Evolutionary conservation across 2,329 filamentous ascomycete genomes (phyloP).

Genomic region (Aspergillus candidus): DNA sequence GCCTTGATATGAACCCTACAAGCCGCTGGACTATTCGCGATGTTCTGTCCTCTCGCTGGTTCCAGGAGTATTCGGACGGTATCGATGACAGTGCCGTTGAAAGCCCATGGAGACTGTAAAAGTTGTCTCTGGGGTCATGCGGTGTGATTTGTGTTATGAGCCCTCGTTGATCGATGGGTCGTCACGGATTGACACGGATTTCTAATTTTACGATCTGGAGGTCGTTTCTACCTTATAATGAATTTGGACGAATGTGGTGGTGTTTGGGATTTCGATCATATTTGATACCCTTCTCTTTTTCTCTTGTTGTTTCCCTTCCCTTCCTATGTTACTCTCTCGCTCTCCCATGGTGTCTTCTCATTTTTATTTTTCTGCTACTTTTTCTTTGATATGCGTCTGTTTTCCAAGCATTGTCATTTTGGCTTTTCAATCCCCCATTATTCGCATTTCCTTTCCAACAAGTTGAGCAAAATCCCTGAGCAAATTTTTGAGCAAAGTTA

Average conservation of each 20-base stretch:
- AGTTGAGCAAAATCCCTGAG: neutral
- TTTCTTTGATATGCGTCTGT: slow-evolving; percentile 6
- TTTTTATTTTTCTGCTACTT: neutral
- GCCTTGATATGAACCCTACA: slow-evolving; percentile 52
- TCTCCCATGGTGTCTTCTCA: neutral
- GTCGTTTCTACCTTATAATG: slow-evolving; percentile 15
- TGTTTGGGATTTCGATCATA: slow-evolving; percentile 18
- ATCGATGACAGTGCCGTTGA: slow-evolving; percentile 26
- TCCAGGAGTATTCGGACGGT: slow-evolving; percentile 38
- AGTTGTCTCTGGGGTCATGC: neutral
- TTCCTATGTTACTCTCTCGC: slow-evolving; percentile 2
- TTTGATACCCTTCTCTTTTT: slow-evolving; percentile 27
- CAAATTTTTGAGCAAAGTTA: neutral
- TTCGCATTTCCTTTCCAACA: neutral
- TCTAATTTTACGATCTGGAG: slow-evolving; percentile 9
- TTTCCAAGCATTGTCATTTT: slow-evolving; percentile 3
- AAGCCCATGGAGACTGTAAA: slow-evolving; percentile 34
- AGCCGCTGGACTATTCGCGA: slow-evolving; percentile 53
- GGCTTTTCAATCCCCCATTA: neutral
- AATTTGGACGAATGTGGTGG: slow-evolving; percentile 15
- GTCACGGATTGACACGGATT: neutral
- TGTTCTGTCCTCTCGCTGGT: slow-evolving; percentile 51
- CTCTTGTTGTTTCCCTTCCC: slow-evolving; percentile 2
- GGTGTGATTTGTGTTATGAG: neutral
- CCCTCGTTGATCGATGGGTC: too few relatives aligned